Base-by-base conservation (phyloP, 805 yeast genomes). In the Wickerhamomyces rabaulensis region DNA sequence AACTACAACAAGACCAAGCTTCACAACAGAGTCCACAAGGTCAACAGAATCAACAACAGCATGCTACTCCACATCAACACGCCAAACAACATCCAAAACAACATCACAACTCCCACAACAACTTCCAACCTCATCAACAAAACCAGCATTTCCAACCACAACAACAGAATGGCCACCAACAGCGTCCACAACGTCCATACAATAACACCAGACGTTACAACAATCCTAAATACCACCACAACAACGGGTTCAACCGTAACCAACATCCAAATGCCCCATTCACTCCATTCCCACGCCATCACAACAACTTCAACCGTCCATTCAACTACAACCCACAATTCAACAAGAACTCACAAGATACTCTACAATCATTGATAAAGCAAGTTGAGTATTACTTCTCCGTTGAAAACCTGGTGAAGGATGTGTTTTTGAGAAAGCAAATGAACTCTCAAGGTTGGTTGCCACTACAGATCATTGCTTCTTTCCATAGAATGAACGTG, bases 381-480 rank as follows among this genome's bases (percentile, higher is more conserved):
- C 98, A 91, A 72, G 71, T 92, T 44, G 94, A 88, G 62, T 94
- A 94, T 72, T 94, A 94, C 67, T 87, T 94, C 69, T 84, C 95
- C 26, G 73, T 82, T 43, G 96, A 89, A 57, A 94, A 94, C 67
- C 74, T 94, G 67, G 73, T 84, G 56, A 87, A 89, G 68, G 99
- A 94, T 68, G 70, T 83, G 43, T 92, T 69, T 63, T 74, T 94
- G 67, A 80, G 96, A 66, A 77, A 80, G 53, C 87, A 86, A 58
- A 87, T 92, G 95, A 79, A 83, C 65, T 58, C 75, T 41, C 73
- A 79, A 49, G 97, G 97, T 22, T 82, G 83, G 74, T 75, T 90
- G 45, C 79, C 82, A 29, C 65, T 89, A 48, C 60, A 65, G 6
- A 73, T 79, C 47, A 74, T 89, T 52, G 80, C 88, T 49, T 70